Evolutionary conservation across 2,329 filamentous ascomycete species (phyloP), one percentile per base, ranked within the genome.

Genomic region (Aspergillus novoparasiticus): DNA sequence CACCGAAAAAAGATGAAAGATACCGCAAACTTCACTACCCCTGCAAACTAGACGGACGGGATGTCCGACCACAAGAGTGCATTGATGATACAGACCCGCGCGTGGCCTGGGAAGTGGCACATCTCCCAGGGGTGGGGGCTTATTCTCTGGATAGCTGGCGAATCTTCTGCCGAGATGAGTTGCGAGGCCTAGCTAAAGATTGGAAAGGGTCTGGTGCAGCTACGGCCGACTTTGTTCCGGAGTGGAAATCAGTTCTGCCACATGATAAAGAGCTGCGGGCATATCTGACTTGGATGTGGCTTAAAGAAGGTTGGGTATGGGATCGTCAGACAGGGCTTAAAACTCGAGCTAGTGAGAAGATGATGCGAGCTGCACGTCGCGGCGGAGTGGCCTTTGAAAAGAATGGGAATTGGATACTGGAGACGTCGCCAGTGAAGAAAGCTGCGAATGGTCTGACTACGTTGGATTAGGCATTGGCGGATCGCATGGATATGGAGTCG

Each of bases 81-180:
- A 65, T 87, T 19, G 76, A 80, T 26, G 82, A 84, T 60, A 81
- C 82, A 19, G 79, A 80, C 48, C 81, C 83, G 12, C 78, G 81
- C 0, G 83, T 86, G 5, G 85, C 86, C 0, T 96, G 93, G 89
- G 94, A 97, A 72, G 90, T 97, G 64, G 93, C 90, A 0, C 92
- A 96, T 75, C 81, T 97, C 62, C 93, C 92, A 0, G 89, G 92
- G 59, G 75, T 85, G 60, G 92, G 93, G 19, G 84, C 87, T 1
- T 97, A 97, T 76, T 91, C 92, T 0, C 82, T 94, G 56, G 94
- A 97, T 76, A 94, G 90, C 72, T 97, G 93, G 91, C 87, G 94
- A 3, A 97, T 97, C 66, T 97, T 97, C 77, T 97, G 93, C 75
- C 87, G 94, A 1, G 94, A 97, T 74, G 82, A 85, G 36, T 76